phyloP scores from a whole-genome alignment of 2,329 filamentous ascomycete genomes.

The Cladorrhinum sp. region DNA sequence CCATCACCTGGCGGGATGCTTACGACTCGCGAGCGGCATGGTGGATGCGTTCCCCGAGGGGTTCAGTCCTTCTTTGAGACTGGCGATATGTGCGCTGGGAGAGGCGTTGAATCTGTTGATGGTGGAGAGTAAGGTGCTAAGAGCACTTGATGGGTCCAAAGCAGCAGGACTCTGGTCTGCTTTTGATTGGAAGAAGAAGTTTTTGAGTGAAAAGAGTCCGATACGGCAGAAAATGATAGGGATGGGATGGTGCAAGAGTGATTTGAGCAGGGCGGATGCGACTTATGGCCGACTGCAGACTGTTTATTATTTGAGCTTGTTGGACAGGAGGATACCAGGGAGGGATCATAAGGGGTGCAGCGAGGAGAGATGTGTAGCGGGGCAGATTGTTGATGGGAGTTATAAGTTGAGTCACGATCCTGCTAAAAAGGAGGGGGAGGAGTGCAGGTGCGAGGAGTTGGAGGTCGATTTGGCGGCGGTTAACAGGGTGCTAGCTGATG shows the following conservation, averaged over 20 bases:
- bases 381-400: slow-evolving; percentile 8
- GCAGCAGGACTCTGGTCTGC: background rate
- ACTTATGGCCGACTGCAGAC: slow-evolving; percentile 2
- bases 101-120: background rate
- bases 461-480: slow-evolving; percentile 1
- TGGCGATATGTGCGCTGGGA: slow-evolving; percentile 1
- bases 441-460: slow-evolving; percentile 3
- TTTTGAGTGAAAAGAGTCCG: background rate
- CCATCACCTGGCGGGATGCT: background rate
- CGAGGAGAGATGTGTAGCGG: slow-evolving; percentile 1
- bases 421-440: background rate
- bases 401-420: slow-evolving; percentile 9
- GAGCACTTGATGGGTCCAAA: background rate
- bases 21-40: background rate
- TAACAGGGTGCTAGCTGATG: background rate
- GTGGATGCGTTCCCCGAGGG: background rate
- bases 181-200: slow-evolving; percentile 7
- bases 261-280: slow-evolving; percentile 2
- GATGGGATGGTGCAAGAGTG: slow-evolving; percentile 8
- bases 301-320: slow-evolving; percentile 7
- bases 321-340: slow-evolving; percentile 7
- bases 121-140: background rate
- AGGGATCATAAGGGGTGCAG: slow-evolving; percentile 3
- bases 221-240: background rate
- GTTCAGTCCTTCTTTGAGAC: background rate